Evolutionary conservation across 2,329 filamentous ascomycete species (phyloP), one percentile per base, ranked within the genome.

Genomic region (Ophiostoma montium): DNA sequence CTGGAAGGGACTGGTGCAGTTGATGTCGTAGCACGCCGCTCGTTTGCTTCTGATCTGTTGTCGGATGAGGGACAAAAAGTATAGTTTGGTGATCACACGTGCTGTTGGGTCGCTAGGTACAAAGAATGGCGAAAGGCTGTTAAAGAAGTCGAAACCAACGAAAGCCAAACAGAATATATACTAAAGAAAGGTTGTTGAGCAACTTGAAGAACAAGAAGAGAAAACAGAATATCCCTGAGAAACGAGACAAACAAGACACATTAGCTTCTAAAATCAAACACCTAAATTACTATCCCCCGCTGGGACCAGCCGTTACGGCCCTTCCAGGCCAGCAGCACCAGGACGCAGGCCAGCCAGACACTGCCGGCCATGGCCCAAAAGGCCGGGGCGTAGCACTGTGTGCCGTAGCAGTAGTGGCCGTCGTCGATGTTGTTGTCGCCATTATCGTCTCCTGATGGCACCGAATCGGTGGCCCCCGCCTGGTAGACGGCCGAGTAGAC

Each of bases 281-380:
- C n/a, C 30, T 62, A 74, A 46, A 79, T 75, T 16, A 86, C 75
- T 61, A 95, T 79, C 0, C 85, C 86, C 51, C 86, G 75, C 59
- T 75, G 74, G 54, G 73, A 74, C 89, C 89, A 95, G 0, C 86
- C 84, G 19, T 74, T 72, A 50, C 67, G 75, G 2, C 85, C 85
- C 63, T 82, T 83, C 89, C 88, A 95, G 7, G 88, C 88, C 72
- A 78, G 82, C 15, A 82, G 55, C 67, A 90, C 82, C 57, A 87
- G 65, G 3, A 68, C 70, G 58, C 84, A 81, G 0, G 87, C 89
- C 35, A 86, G 56, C 80, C 84, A 89, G 0, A 94, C 83, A 54
- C 82, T 89, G 1, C 75, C 66, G 0, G 84, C 81, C 75, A 95
- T 87, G 1, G 84, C 85, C 88, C 88, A 95, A 56, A 90, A 94